A percentile compares a stretch with the other conserved stretches of the same genome.
These are phyloP conservation scores for Plasmodium gaboni DNA, from an alignment of 169 alveolate genomes.

Conservation along the genomic window DNA sequence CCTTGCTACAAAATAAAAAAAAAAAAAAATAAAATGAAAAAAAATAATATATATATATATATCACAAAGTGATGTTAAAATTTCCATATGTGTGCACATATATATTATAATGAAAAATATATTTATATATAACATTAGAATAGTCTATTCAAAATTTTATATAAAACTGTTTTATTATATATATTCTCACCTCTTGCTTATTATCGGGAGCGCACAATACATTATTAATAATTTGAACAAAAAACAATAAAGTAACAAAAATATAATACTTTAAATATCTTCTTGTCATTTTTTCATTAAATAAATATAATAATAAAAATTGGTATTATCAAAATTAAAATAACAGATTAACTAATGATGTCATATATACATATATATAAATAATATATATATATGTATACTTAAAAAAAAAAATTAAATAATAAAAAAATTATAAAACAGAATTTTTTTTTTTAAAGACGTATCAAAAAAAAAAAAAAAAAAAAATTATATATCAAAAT, in stretches of 20 bases:
- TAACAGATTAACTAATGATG: not conserved
- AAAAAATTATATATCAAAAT: no score
- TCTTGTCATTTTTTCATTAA: conserved; percentile 3
- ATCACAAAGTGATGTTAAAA: not conserved
- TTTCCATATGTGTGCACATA: not conserved
- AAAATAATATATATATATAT: conserved; percentile 1
- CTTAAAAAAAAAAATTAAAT: not conserved
- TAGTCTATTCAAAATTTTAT: not conserved
- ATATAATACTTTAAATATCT: not conserved
- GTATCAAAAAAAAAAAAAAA: no score
- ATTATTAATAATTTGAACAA: conserved; percentile 10
- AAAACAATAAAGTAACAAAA: conserved; percentile 3
- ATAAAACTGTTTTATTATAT: not conserved
- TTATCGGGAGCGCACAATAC: conserved; percentile 10
- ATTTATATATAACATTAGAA: not conserved
- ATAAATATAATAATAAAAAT: not conserved
- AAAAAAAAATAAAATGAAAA: not conserved
- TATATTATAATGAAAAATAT: no score
- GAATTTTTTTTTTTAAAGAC: no score
- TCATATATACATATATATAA: not conserved
- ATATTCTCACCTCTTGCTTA: conserved; percentile 25
- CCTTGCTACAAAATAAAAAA: conserved; percentile 25
- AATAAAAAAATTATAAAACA: no score
- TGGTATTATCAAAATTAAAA: not conserved
- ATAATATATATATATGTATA: not conserved